phyloP scores from a whole-genome alignment of 2,329 filamentous ascomycete species.

The Albifimbria verrucaria region DNA sequence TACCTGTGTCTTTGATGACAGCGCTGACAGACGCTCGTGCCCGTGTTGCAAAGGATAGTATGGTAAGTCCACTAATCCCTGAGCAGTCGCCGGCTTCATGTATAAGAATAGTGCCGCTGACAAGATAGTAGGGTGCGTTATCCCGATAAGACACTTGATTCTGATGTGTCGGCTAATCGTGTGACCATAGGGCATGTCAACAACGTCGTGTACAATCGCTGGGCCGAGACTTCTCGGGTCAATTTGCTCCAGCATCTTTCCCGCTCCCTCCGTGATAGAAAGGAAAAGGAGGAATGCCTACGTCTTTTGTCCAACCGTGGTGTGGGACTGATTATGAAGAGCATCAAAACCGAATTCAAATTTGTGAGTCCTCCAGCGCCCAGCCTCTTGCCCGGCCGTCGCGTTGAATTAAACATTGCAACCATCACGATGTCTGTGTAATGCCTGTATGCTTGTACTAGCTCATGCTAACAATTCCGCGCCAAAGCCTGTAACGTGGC shows the following conservation, averaged over 20 bases:
- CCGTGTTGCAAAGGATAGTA: too few relatives aligned
- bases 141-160: constrained; percentile 5
- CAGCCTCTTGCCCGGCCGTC: too few relatives aligned
- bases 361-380: constrained; percentile 57
- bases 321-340: constrained; percentile 73
- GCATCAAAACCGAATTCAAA: constrained; percentile 81
- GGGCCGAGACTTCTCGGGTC: constrained; percentile 76
- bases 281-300: constrained; percentile 61
- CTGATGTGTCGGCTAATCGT: not conserved
- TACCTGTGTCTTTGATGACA: too few relatives aligned
- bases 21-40: too few relatives aligned
- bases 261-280: constrained; percentile 56
- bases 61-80: constrained; percentile 39
- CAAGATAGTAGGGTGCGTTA: too few relatives aligned
- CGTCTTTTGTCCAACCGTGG: constrained; percentile 64
- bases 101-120: constrained; percentile 7
- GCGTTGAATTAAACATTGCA: too few relatives aligned
- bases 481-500: constrained; percentile 72
- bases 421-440: too few relatives aligned
- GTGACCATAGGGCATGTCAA: constrained; percentile 64
- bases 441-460: too few relatives aligned
- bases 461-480: not conserved
- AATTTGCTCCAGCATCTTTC: constrained; percentile 75
- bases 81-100: too few relatives aligned
- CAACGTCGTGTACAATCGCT: constrained; percentile 79